Evolutionary conservation across 306 rosid species (phyloP).

Genomic region (Castanea mollissima): DNA sequence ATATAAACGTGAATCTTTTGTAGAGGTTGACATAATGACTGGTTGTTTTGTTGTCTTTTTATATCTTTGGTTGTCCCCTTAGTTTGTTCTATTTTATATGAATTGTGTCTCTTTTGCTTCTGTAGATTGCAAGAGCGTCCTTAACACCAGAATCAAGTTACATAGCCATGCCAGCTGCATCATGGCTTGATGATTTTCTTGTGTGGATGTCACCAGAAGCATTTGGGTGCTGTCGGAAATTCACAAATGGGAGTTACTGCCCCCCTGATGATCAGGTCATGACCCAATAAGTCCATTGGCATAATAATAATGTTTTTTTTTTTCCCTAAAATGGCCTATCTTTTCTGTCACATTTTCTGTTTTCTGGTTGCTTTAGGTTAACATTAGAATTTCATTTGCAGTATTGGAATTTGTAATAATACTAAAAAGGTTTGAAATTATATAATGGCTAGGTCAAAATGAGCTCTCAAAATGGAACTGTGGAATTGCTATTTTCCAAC

Average conservation of each 20-base stretch:
- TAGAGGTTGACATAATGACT: neutral
- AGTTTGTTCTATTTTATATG: conserved; percentile 3
- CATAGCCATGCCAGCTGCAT: conserved; percentile 98
- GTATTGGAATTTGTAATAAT: neutral
- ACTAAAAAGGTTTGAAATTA: neutral
- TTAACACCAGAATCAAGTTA: conserved; percentile 79
- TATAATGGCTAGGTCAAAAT: neutral
- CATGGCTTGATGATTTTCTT: conserved; percentile 99
- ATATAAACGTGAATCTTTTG: neutral
- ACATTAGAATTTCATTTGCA: neutral
- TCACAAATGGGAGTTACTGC: conserved; percentile 77
- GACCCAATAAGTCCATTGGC: neutral
- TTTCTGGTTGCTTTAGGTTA: neutral
- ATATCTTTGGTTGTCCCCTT: neutral
- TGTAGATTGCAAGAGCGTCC: conserved; percentile 80
- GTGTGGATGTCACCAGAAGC: conserved; percentile 99
- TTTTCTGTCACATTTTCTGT: neutral
- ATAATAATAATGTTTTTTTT: neutral
- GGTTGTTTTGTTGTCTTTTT: neutral
- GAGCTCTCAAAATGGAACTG: neutral
- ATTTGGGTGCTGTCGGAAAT: conserved; percentile 99
- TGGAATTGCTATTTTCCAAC: neutral
- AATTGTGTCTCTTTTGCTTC: conserved; percentile 18
- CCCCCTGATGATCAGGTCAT: conserved; percentile 97
- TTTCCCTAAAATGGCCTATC: neutral